Conservation (phyloP, 2,329 filamentous ascomycete genomes). For the Botrytis cinerea region DNA sequence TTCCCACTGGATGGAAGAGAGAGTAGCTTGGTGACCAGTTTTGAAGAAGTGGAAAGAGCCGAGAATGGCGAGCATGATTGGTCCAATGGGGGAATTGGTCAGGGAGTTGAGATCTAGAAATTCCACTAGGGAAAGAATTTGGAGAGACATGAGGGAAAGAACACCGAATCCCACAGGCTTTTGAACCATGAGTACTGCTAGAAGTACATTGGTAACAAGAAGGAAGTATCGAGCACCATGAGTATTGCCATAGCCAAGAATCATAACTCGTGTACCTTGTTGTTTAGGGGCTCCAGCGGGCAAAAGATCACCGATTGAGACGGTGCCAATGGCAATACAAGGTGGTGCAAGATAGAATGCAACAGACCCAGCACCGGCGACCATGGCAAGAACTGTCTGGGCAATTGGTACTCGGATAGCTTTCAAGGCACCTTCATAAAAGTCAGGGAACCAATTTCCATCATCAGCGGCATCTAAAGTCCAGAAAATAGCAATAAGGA, state of each 20-base stretch:
- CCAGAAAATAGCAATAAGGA: conserved; percentile 83
- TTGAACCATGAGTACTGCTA: conserved; percentile 76
- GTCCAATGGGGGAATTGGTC: conserved; percentile 73
- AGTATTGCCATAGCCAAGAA: conserved; percentile 91
- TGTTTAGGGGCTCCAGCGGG: conserved; percentile 37
- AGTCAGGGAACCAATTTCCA: conserved; percentile 69
- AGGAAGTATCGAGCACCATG: conserved; percentile 89
- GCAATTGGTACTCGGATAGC: conserved; percentile 74
- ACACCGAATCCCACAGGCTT: conserved; percentile 94
- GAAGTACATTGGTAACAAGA: conserved; percentile 74
- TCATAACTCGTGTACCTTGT: conserved; percentile 62
- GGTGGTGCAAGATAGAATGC: conserved; percentile 86
- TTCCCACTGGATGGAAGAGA: conserved; percentile 94
- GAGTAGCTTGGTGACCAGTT: conserved; percentile 89
- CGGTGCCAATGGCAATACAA: conserved; percentile 70
- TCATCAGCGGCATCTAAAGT: conserved; percentile 86
- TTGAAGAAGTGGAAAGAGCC: conserved; percentile 97
- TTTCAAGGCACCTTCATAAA: conserved; percentile 66
- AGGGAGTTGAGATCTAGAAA: conserved; percentile 62
- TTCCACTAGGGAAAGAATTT: conserved; percentile 77
- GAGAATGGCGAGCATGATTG: conserved; percentile 80
- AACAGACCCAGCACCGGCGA: conserved; percentile 79
- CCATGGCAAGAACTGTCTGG: conserved; percentile 76
- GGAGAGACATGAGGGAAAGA: conserved; percentile 80
- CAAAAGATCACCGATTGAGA: conserved; percentile 33